Conservation (phyloP, 2,329 filamentous ascomycete genomes). For the Ceratocystis diversiconidia region DNA sequence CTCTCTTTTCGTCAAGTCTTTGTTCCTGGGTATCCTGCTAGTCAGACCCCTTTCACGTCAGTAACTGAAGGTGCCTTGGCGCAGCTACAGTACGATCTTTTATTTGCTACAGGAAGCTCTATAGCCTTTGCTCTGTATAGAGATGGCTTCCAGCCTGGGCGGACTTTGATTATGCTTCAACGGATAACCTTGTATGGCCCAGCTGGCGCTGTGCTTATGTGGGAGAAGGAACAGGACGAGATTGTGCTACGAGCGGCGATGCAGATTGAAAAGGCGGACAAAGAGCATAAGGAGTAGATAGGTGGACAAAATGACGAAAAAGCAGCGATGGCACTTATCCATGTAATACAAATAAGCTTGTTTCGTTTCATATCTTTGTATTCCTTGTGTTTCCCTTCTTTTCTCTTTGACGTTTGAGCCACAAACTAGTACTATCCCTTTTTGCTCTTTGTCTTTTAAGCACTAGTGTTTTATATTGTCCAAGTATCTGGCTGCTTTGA, state of each 20-base stretch:
- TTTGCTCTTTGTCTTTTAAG: background rate
- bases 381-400: background rate
- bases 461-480: background rate
- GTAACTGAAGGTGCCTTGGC: slow-evolving; percentile 17
- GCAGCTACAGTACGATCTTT: slow-evolving; percentile 22
- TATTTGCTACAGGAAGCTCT: slow-evolving; percentile 18
- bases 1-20: slow-evolving; percentile 18
- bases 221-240: slow-evolving; percentile 13
- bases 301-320: background rate
- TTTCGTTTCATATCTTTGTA: background rate
- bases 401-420: background rate
- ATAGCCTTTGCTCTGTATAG: slow-evolving; percentile 10
- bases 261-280: slow-evolving; percentile 15
- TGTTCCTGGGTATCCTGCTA: slow-evolving; percentile 15
- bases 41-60: slow-evolving; percentile 8
- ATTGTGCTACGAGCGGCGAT: slow-evolving; percentile 12
- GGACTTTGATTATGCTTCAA: slow-evolving; percentile 3
- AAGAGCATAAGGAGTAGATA: background rate
- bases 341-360: background rate
- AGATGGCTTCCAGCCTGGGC: background rate
- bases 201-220: slow-evolving; percentile 13
- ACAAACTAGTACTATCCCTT: too few relatives aligned
- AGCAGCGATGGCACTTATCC: background rate
- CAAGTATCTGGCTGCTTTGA: too few relatives aligned
- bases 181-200: slow-evolving; percentile 14